Evolutionary conservation across 2,329 filamentous ascomycete species (phyloP).

Genomic region (Leptographium lundbergii): DNA sequence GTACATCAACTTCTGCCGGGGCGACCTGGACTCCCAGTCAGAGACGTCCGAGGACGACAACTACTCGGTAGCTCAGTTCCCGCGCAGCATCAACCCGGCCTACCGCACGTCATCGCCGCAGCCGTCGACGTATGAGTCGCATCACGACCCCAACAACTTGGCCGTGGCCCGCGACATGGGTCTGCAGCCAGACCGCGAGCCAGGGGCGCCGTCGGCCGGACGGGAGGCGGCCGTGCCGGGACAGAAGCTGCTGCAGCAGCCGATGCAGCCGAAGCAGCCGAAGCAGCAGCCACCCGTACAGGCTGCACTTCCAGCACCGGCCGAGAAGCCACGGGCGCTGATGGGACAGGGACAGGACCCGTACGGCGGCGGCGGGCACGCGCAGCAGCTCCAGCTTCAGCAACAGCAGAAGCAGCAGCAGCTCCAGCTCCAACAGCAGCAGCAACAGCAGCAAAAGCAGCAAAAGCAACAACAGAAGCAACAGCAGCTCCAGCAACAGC

Average conservation of each 20-base stretch:
- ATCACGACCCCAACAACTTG: slow-evolving; percentile 67
- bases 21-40: slow-evolving; percentile 72
- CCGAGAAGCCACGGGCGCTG: background rate
- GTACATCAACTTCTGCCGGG: slow-evolving; percentile 97
- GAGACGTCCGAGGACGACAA: slow-evolving; percentile 75
- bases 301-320: background rate
- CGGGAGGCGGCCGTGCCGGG: slow-evolving; percentile 27
- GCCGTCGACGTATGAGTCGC: slow-evolving; percentile 83
- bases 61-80: slow-evolving; percentile 93
- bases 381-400: slow-evolving; percentile 13
- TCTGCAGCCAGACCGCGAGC: slow-evolving; percentile 33
- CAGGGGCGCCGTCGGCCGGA: slow-evolving; percentile 18
- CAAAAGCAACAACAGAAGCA: background rate
- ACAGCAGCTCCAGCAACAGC: background rate
- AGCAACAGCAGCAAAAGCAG: slow-evolving; percentile 15
- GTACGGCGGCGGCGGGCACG: background rate
- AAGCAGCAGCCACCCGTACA: background rate
- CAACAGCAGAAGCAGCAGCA: slow-evolving; percentile 13
- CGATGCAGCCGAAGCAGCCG: background rate
- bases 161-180: slow-evolving; percentile 57
- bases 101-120: slow-evolving; percentile 95
- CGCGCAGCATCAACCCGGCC: slow-evolving; percentile 85
- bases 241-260: slow-evolving; percentile 27
- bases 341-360: background rate
- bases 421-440: slow-evolving; percentile 14